Percentiles rank a stretch among this genome's conserved stretches.
These are phyloP conservation scores for Paramecium sexaurelia DNA, from an alignment of 73 alveolate genomes.

Conservation along the genomic window DNA sequence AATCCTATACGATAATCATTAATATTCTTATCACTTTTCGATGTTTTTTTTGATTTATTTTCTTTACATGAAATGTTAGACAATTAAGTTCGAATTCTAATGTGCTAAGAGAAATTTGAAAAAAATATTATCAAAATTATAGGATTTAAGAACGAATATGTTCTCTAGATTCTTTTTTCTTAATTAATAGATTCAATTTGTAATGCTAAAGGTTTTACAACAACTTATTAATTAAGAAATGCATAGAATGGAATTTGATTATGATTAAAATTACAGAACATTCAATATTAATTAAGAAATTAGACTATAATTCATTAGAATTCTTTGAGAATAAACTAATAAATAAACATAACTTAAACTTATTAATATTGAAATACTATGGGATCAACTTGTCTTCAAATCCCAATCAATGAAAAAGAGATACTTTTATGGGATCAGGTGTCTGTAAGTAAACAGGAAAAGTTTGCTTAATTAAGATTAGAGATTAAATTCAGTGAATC, in stretches of 20 bases:
- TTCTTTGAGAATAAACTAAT: background rate
- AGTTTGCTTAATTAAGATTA: background rate
- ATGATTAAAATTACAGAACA: background rate
- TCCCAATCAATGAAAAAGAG: background rate
- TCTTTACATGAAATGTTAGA: too few species aligned
- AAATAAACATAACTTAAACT: background rate
- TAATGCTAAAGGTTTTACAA: too few species aligned
- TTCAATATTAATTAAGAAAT: background rate
- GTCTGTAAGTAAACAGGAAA: background rate
- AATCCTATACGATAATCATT: too few species aligned
- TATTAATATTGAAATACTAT: background rate
- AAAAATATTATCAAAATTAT: too few species aligned
- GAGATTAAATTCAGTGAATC: background rate
- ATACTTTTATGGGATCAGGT: background rate
- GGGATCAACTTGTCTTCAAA: slow-evolving; percentile 15
- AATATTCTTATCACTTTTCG: too few species aligned
- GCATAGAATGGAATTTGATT: background rate
- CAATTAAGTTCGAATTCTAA: too few species aligned
- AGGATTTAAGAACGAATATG: too few species aligned
- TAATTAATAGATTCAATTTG: too few species aligned
- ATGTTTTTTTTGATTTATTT: too few species aligned
- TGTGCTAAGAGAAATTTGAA: too few species aligned
- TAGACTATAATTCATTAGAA: background rate
- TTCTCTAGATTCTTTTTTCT: too few species aligned
- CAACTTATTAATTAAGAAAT: too few species aligned